Conservation (phyloP, 441 rosid species). For the Populus trichocarpa region DNA sequence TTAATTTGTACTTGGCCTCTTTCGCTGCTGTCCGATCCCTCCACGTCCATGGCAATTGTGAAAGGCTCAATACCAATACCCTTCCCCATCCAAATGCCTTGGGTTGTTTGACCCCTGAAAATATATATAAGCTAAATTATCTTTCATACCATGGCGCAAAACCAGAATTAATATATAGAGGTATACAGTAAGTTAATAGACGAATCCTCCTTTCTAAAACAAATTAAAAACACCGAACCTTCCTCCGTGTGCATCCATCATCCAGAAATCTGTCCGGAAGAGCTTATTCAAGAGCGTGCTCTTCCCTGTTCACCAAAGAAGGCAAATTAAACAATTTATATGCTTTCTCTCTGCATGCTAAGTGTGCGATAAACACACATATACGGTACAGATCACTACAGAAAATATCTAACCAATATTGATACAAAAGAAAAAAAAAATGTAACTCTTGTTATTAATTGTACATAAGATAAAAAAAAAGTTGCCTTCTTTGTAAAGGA, state of each 20-base stretch:
- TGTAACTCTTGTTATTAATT: no score
- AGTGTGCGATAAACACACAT: no score
- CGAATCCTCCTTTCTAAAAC: background rate
- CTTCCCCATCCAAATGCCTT: slow-evolving; percentile 85
- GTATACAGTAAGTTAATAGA: background rate
- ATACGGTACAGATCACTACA: no score
- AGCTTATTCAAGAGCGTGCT: slow-evolving; percentile 87
- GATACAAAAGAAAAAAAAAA: no score
- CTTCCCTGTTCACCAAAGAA: slow-evolving; percentile 42
- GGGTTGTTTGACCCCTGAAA: slow-evolving; percentile 84
- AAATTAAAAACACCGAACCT: slow-evolving; percentile 20
- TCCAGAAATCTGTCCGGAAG: slow-evolving; percentile 67
- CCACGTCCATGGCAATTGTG: slow-evolving; percentile 87
- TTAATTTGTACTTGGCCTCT: slow-evolving; percentile 72
- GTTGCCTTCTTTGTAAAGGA: no score
- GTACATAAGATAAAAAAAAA: no score
- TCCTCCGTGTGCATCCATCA: slow-evolving; percentile 53
- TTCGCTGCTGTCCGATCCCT: slow-evolving; percentile 96
- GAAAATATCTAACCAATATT: no score
- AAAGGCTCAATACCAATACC: slow-evolving; percentile 76
- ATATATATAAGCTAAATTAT: slow-evolving; percentile 1
- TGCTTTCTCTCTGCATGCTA: no score
- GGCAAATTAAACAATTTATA: no score
- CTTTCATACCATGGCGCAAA: background rate
- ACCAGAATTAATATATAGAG: background rate